These are phyloP conservation scores for Cinnamomum micranthum DNA, from an alignment of 164 flowering plant genomes.

Conservation along the genomic window DNA sequence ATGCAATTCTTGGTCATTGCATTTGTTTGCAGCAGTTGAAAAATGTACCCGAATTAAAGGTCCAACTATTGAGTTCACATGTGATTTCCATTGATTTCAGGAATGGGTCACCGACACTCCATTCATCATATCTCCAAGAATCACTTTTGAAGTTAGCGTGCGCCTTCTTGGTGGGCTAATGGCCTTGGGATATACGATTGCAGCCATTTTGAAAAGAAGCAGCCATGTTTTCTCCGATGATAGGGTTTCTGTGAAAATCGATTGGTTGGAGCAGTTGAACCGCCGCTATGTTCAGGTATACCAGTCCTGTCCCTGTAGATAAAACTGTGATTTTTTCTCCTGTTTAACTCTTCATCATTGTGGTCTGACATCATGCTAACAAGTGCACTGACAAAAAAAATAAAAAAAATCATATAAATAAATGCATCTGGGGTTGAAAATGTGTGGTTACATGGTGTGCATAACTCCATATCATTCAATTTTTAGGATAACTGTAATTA, in stretches of 20 bases:
- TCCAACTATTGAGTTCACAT: background rate
- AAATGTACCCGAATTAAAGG: background rate
- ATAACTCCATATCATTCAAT: no score
- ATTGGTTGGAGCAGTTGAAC: conserved; percentile 88
- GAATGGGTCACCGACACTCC: conserved; percentile 97
- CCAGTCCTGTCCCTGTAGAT: background rate
- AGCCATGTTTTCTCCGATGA: conserved; percentile 85
- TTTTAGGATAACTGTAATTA: no score
- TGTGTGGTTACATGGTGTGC: background rate
- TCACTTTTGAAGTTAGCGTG: conserved; percentile 96
- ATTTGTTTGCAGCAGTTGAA: background rate
- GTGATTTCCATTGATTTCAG: conserved; percentile 39
- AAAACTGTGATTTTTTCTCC: background rate
- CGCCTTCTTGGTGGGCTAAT: conserved; percentile 97
- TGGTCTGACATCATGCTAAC: background rate
- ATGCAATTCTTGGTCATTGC: background rate
- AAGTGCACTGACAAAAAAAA: background rate
- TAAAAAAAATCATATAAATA: no score
- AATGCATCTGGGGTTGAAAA: background rate
- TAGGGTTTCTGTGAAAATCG: conserved; percentile 80
- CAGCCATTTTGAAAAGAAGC: conserved; percentile 86
- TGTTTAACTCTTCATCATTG: background rate
- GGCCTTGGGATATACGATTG: conserved; percentile 98
- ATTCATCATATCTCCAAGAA: conserved; percentile 94
- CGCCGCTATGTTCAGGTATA: conserved; percentile 86